Base-by-base conservation (phyloP, 352 stramenopile genomes). In the Plasmopara halstedii region DNA sequence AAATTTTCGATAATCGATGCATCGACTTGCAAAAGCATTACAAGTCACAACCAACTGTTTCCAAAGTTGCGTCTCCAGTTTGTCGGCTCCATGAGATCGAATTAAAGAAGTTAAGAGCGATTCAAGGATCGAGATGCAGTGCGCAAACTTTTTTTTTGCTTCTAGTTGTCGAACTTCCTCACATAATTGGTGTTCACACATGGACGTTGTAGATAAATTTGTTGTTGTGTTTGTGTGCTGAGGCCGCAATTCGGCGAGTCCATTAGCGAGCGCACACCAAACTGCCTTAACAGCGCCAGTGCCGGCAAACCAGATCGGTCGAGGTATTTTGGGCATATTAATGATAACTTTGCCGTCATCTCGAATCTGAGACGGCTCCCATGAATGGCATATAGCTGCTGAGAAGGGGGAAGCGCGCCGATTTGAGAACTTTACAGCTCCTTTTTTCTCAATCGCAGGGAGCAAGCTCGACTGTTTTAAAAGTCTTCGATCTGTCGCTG, bases 11-110 rank as follows among this genome's bases (percentile, higher is more conserved):
- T 88, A 82, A 55, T 96, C 85, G 31, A 88, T 80, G 29, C 66
- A 86, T 15, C 84, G 70, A 34, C 79, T 83, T 13, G 75, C 86
- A 54, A 97, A 96, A 4, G 83, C 83, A 38, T 88, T 95, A 58
- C 78, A 84, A 8, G 83, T 92, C n/a, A 96, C 71, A 1, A 95
- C 75, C 9, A 96, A 69, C 56, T 97, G 89, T 26, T 88, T 80
- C 85, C 87, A 97, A 2, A 96, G 64, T 44, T 86, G 84, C 4
- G 48, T 61, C 20, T 80, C 73, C 14, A 89, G 56, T 4, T 84
- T 57, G 8, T 62, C 61, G n/a, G 73, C 66, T 17, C 66, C 61
- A 17, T 69, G 62, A 1, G 73, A 68, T 13, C 77, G 78, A 9
- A 92, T 63, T 18, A 88, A 69, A 2, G 70, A 69, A 14, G 81